Evolutionary conservation across 1,284 basidiomycete species (phyloP), one percentile per base, ranked within the genome.

Genomic region (Ganoderma resinaceum): DNA sequence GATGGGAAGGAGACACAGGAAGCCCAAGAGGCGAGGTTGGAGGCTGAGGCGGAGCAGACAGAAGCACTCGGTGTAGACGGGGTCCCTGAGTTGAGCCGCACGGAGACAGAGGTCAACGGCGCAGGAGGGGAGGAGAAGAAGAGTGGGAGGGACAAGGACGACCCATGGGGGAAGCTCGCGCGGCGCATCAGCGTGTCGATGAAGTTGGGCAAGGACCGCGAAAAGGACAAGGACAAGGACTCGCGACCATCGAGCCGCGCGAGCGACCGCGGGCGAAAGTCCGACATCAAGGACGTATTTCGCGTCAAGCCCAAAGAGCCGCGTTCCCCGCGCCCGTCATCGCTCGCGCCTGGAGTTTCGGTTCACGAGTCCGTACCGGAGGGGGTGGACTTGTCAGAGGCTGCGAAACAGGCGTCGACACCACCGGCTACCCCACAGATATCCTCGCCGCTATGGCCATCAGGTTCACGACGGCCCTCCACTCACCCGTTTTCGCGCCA

Each of bases 161-260:
- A 86, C 67, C 79, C 82, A 35, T 91, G 90, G 89, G 81, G 83
- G 29, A 89, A 86, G 75, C 72, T 91, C 52, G 84, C 89, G n/a
- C 80, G 88, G 71, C 80, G 89, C 66, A 84, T 91, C 69, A 91
- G 87, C 71, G 73, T 77, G 61, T 76, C 75, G 46, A 80, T 87
- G 74, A 82, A 83, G 14, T 82, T 91, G 61, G 84, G 86, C 75
- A 52, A 52, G 23, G 78, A 78, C 23, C 68, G 70, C 14, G 67
- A 72, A 59, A 73, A 72, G 62, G 62, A 66, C 49, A 70, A 68
- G 57, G 70, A 72, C 58, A 66, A 62, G 68, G 71, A 72, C 37
- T 74, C 73, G 66, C 66, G 73, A 7, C 68, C 71, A 20, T 68
- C 70, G 18, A 71, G 71, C 37, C 67, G 70, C 3, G 69, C 71